A percentile compares a stretch with the other conserved stretches of the same genome.
These are phyloP conservation scores for Reutealis trisperma DNA, from an alignment of 345 rosid species.

Conservation along the genomic window DNA sequence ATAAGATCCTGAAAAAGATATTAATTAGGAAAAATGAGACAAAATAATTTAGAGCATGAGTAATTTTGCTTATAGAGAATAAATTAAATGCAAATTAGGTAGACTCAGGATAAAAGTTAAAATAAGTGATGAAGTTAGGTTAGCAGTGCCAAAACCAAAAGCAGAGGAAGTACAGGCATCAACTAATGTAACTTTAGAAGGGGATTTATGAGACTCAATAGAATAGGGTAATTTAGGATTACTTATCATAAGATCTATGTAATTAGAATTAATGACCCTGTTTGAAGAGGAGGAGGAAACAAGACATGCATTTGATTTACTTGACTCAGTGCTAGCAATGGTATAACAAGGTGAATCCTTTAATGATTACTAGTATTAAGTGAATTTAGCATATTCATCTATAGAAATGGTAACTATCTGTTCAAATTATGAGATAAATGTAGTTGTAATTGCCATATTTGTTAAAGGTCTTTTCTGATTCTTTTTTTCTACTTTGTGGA, in stretches of 20 bases:
- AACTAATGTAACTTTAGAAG: neutral
- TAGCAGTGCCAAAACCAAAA: no score
- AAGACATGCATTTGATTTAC: neutral
- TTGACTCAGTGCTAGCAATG: neutral
- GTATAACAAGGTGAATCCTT: neutral
- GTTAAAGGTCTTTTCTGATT: no score
- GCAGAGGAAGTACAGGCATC: neutral
- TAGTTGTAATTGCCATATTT: no score
- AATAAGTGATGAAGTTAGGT: no score
- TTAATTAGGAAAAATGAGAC: neutral
- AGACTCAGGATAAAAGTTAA: no score
- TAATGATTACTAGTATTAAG: neutral
- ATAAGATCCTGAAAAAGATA: neutral
- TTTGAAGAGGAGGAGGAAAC: neutral
- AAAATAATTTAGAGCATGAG: no score
- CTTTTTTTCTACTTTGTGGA: no score
- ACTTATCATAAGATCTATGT: neutral
- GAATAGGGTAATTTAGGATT: neutral
- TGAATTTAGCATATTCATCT: no score
- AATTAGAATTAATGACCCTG: neutral
- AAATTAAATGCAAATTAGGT: no score
- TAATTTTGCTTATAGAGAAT: no score
- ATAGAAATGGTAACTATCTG: no score
- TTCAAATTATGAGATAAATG: no score
- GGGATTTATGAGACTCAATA: neutral